Percentiles rank a stretch among this genome's conserved stretches.
Evolutionary conservation across 176 grass and related monocot species (phyloP).

Genomic region (Eragrostis nindensis): DNA sequence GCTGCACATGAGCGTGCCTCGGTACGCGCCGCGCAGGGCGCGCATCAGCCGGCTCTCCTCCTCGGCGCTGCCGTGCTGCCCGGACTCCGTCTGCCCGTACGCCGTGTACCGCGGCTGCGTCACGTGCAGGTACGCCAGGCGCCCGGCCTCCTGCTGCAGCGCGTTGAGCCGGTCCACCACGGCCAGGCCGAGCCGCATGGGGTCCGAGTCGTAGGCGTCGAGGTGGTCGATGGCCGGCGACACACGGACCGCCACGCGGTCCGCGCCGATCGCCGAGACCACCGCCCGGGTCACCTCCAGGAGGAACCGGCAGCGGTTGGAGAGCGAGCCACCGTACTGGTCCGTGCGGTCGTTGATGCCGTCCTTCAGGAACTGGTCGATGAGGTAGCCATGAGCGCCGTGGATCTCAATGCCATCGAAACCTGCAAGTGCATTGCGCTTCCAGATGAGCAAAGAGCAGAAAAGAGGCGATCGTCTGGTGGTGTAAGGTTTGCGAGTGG

Average conservation of each 20-base stretch:
- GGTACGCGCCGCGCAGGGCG: constrained; percentile 54
- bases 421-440: constrained; percentile 39
- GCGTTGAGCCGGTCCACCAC: constrained; percentile 65
- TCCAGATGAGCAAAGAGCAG: constrained; percentile 20
- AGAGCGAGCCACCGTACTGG: constrained; percentile 75
- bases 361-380: constrained; percentile 95
- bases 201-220: constrained; percentile 83
- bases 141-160: constrained; percentile 62
- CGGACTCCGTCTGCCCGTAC: constrained; percentile 86
- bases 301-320: constrained; percentile 80
- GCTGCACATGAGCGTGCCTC: constrained; percentile 80
- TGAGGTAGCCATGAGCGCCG: constrained; percentile 85
- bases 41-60: constrained; percentile 84
- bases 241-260: constrained; percentile 69
- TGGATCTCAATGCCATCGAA: constrained; percentile 98
- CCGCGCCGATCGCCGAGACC: constrained; percentile 60
- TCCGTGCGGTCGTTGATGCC: constrained; percentile 90
- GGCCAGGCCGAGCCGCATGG: constrained; percentile 67
- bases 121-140: constrained; percentile 84
- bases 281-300: constrained; percentile 70
- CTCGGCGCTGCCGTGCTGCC: constrained; percentile 79
- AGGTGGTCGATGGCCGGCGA: constrained; percentile 96
- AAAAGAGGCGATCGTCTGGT: neutral
- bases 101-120: constrained; percentile 88
- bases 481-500: neutral